phyloP scores from a whole-genome alignment of 2,329 filamentous ascomycete species.

The Penicillium sp. region DNA sequence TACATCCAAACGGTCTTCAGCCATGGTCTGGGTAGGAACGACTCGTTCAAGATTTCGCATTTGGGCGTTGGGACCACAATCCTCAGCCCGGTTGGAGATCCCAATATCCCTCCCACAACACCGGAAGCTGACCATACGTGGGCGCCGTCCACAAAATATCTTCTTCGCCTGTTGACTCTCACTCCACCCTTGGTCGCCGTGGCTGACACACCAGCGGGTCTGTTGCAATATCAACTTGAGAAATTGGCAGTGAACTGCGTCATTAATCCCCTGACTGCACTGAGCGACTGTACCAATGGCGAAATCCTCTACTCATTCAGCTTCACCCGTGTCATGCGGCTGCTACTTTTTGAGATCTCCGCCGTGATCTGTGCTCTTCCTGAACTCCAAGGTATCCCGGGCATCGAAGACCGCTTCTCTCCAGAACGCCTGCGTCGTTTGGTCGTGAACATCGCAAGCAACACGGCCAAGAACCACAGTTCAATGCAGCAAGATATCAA shows the following conservation, averaged over 20 bases:
- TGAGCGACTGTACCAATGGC: constrained; percentile 75
- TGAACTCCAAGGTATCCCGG: constrained; percentile 65
- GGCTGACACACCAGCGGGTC: constrained; percentile 58
- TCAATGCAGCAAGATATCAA: constrained; percentile 68
- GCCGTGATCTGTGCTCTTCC: constrained; percentile 71
- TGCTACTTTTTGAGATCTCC: constrained; percentile 72
- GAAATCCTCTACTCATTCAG: constrained; percentile 66
- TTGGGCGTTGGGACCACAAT: constrained; percentile 60
- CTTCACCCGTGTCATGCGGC: constrained; percentile 65
- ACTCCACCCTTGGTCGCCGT: constrained; percentile 62
- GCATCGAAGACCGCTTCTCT: constrained; percentile 60
- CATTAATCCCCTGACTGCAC: constrained; percentile 76
- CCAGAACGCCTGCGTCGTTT: constrained; percentile 62
- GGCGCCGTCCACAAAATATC: constrained; percentile 53
- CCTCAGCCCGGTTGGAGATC: constrained; percentile 51
- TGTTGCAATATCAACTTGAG: constrained; percentile 74
- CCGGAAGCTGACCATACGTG: constrained; percentile 31
- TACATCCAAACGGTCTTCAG: constrained; percentile 72
- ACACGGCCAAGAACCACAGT: constrained; percentile 59
- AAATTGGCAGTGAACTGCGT: constrained; percentile 73
- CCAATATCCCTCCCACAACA: constrained; percentile 14
- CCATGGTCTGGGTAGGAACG: constrained; percentile 55
- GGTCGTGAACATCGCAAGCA: constrained; percentile 55
- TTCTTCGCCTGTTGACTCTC: constrained; percentile 64
- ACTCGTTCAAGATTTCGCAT: constrained; percentile 56